A percentile compares a stretch with the other conserved stretches of the same genome.
Conservation (phyloP, 2,329 filamentous ascomycete genomes). For the Monosporascus ibericus region DNA sequence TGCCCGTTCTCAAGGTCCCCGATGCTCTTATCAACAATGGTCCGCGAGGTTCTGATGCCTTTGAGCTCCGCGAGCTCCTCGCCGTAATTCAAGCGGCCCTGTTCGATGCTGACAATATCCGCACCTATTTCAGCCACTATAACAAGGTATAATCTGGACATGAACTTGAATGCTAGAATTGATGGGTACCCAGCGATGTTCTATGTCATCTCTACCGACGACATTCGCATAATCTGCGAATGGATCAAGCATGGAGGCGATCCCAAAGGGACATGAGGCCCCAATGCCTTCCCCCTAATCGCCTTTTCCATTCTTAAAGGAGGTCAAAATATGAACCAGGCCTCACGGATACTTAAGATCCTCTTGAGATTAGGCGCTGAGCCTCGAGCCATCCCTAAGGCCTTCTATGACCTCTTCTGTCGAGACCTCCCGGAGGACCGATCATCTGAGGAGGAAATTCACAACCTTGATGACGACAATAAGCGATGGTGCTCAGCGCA, state of each 20-base stretch:
- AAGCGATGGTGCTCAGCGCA: constrained; percentile 12
- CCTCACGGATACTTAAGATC: constrained; percentile 1
- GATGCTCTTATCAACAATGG: not conserved
- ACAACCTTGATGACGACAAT: constrained; percentile 5
- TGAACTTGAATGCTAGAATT: constrained; percentile 7
- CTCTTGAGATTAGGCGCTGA: constrained; percentile 11
- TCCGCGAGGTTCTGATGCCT: not conserved
- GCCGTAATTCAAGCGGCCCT: constrained; percentile 4
- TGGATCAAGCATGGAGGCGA: constrained; percentile 15
- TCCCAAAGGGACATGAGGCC: constrained; percentile 7
- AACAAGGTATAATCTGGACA: not conserved
- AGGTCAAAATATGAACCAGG: constrained; percentile 1
- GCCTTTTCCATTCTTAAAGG: constrained; percentile 10
- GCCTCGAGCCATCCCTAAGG: constrained; percentile 8
- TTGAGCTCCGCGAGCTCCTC: constrained; percentile 4
- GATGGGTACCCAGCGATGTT: constrained; percentile 13
- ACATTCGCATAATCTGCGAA: constrained; percentile 7
- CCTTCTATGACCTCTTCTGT: constrained; percentile 11
- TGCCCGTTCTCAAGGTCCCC: constrained; percentile 2
- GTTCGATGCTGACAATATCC: constrained; percentile 16
- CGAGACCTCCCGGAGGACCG: constrained; percentile 9
- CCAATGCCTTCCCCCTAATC: constrained; percentile 7
- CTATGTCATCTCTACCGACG: constrained; percentile 9
- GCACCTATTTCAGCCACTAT: constrained; percentile 6
- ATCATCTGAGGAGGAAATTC: constrained; percentile 2